Percentiles rank a stretch among this genome's conserved stretches.
These are phyloP conservation scores for Chrysanthemum seticuspe DNA, from an alignment of 129 eudicot species.

Conservation along the genomic window DNA sequence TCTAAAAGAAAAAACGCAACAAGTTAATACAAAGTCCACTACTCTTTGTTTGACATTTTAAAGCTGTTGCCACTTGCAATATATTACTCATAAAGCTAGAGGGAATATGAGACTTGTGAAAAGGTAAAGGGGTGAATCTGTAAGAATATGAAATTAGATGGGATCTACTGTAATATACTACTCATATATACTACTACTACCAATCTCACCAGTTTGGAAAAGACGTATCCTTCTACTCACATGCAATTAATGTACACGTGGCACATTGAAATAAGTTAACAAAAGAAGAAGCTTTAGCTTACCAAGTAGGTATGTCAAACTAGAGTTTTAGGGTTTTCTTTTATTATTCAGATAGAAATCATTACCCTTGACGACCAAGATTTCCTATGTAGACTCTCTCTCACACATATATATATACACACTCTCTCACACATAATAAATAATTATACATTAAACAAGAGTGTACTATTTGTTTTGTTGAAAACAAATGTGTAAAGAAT, in stretches of 20 bases:
- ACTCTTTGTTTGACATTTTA: not conserved
- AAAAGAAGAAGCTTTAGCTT: constrained; percentile 30
- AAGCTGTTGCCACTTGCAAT: constrained; percentile 12
- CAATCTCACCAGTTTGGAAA: constrained; percentile 23
- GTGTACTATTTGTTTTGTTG: not conserved
- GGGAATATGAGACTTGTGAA: constrained; percentile 26
- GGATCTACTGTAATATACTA: constrained; percentile 23
- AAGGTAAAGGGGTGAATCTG: constrained; percentile 31
- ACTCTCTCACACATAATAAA: not conserved
- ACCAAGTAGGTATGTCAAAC: constrained; percentile 29
- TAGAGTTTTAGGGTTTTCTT: constrained; percentile 34
- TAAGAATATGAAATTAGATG: constrained; percentile 19
- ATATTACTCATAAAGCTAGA: constrained; percentile 7
- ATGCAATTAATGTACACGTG: constrained; percentile 52
- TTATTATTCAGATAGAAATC: constrained; percentile 29
- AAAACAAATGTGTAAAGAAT: not conserved
- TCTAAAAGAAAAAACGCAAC: too few species aligned
- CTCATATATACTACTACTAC: constrained; percentile 13
- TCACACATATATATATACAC: not conserved
- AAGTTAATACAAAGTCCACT: not conserved
- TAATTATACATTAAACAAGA: too few species aligned
- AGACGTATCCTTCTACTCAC: constrained; percentile 47
- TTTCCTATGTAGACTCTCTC: constrained; percentile 28
- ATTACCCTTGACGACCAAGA: constrained; percentile 55
- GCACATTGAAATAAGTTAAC: constrained; percentile 24